A percentile compares a stretch with the other conserved stretches of the same genome.
Conservation (phyloP, 768 basidiomycete species). For the Panaeolus cyanescens region DNA sequence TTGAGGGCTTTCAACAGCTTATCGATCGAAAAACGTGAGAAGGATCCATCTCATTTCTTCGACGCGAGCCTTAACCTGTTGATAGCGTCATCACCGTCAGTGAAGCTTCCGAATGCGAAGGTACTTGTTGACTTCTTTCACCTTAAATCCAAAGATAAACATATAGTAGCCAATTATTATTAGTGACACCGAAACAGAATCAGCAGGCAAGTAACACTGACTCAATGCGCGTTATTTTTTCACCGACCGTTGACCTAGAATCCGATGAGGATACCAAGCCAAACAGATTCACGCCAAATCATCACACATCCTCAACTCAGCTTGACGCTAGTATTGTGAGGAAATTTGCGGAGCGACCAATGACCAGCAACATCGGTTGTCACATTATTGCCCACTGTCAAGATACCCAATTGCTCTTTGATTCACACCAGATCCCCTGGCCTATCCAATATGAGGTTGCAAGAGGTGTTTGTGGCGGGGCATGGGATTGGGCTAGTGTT, state of each 20-base stretch:
- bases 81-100: not conserved
- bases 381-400: slow-evolving; percentile 37
- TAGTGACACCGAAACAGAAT: not conserved
- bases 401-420: slow-evolving; percentile 35
- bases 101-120: no score
- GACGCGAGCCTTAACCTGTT: not conserved
- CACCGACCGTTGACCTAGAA: not conserved
- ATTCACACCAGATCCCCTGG: slow-evolving; percentile 39
- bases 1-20: not conserved
- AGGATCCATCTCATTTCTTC: no score
- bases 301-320: not conserved
- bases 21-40: not conserved
- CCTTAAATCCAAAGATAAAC: no score
- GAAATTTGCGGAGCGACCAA: slow-evolving; percentile 15
- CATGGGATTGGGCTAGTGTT: slow-evolving; percentile 46
- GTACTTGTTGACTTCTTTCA: no score
- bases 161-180: not conserved
- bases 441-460: slow-evolving; percentile 50
- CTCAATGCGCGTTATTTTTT: not conserved
- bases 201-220: not conserved
- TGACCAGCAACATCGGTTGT: slow-evolving; percentile 27
- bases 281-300: not conserved
- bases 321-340: not conserved
- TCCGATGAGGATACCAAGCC: not conserved
- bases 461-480: slow-evolving; percentile 36